Conservation (phyloP, 441 rosid species). For the Bocquillonia castaneifolia region DNA sequence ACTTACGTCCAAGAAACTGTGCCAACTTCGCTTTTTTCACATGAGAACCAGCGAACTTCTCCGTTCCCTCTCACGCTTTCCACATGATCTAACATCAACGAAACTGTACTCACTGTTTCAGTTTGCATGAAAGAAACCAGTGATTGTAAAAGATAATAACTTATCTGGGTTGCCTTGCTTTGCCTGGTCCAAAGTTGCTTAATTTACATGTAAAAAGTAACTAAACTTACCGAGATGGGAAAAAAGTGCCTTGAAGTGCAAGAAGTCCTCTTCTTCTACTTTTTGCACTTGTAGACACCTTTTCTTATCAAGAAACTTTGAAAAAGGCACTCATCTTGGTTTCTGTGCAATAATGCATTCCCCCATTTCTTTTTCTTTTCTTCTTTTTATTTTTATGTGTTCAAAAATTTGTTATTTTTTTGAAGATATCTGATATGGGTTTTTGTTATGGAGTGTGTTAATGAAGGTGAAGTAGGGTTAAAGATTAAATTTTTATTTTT, state of each 20-base stretch:
- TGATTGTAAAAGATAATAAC: constrained; percentile 19
- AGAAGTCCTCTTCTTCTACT: constrained; percentile 33
- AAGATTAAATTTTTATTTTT: neutral
- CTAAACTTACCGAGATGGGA: constrained; percentile 3
- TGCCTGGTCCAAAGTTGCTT: constrained; percentile 29
- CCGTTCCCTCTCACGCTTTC: constrained; percentile 24
- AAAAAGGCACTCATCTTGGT: constrained; percentile 36
- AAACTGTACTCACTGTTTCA: constrained; percentile 22
- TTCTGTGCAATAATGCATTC: constrained; percentile 35
- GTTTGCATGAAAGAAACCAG: constrained; percentile 22
- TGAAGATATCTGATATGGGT: constrained; percentile 29
- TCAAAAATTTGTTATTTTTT: constrained; percentile 5
- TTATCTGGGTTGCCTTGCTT: constrained; percentile 23
- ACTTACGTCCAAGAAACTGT: constrained; percentile 5
- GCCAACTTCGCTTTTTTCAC: neutral
- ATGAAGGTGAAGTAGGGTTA: constrained; percentile 13
- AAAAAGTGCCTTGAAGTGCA: constrained; percentile 37
- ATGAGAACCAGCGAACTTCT: constrained; percentile 16
- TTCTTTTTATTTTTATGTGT: constrained; percentile 13
- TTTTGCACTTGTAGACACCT: neutral
- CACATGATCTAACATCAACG: constrained; percentile 24
- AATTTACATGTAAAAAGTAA: constrained; percentile 12
- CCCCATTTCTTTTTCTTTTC: constrained; percentile 6
- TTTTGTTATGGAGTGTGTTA: constrained; percentile 31
- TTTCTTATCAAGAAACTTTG: constrained; percentile 1